Base-by-base conservation (phyloP, 768 basidiomycete species). In the Boletus huronensis region DNA sequence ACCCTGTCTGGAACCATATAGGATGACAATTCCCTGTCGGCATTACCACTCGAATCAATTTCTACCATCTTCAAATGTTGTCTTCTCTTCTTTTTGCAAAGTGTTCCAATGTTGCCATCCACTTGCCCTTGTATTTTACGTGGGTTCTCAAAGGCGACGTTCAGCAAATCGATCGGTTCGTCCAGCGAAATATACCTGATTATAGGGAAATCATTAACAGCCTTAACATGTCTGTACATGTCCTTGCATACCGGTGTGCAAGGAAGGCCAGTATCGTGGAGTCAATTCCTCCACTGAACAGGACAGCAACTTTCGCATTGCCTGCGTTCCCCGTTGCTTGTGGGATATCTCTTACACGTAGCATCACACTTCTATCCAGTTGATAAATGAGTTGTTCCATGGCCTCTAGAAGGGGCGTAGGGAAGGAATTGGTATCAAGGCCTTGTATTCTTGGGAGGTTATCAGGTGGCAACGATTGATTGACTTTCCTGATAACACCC, bases 221-320 rank as follows among this genome's bases (percentile, higher is more conserved):
- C 13, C 7, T 48, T 21, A 19, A 17, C 16, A 41, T 31, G 42
- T 6, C 31, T 17, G 34, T 31, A 13, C 7, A 40, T 26, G 13
- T 34, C 16, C 35, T 26, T 29, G 64, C 80, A 48, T 64, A 90
- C 88, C 75, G 76, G 63, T 95, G 81, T 1, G 93, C 89, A 6
- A 99, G 75, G 64, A 82, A 87, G 0, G 95, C 84, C 7, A 98
- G 63, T 38, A 90, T 74, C 0, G 95, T 87, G 11, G 87, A 98
- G 67, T 99, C 97, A 41, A 99, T 92, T 0, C 97, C 97, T 29
- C 97, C 97, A 35, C 93, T 96, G 70, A 98, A 99, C 9, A 99
- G 79, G 9, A 99, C 78, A 2, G 88, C 93, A 3, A 97, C 76
- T 48, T 87, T 79, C 5, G 86, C 77, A 47, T 75, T 68, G 7